These are phyloP conservation scores for Crassisporium funariophilum DNA, from an alignment of 768 basidiomycete genomes.

Conservation along the genomic window DNA sequence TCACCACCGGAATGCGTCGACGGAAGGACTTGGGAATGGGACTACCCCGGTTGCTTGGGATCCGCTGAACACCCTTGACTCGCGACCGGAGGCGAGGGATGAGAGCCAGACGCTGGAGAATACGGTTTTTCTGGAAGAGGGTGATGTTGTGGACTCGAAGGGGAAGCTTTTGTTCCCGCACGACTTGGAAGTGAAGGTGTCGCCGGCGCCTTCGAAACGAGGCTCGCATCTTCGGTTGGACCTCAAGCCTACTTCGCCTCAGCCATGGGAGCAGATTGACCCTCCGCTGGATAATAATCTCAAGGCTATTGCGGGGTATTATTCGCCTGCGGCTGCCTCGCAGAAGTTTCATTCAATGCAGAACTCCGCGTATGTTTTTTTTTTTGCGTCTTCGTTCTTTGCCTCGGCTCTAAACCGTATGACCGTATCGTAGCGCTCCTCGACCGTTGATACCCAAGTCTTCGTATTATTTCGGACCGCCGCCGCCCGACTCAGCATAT, in stretches of 20 bases:
- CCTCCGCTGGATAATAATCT: slow-evolving; percentile 47
- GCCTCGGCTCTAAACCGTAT: no score
- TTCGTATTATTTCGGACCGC: slow-evolving; percentile 84
- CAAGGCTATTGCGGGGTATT: slow-evolving; percentile 38
- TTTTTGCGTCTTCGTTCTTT: slow-evolving; percentile 5
- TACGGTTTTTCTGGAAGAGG: background rate
- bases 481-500: slow-evolving; percentile 74
- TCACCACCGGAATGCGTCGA: background rate
- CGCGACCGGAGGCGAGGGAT: slow-evolving; percentile 2
- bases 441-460: slow-evolving; percentile 72
- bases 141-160: slow-evolving; percentile 16
- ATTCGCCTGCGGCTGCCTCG: slow-evolving; percentile 41
- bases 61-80: slow-evolving; percentile 13
- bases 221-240: slow-evolving; percentile 52
- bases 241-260: slow-evolving; percentile 54
- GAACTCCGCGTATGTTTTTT: slow-evolving; percentile 42
- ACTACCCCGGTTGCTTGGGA: slow-evolving; percentile 10
- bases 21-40: background rate
- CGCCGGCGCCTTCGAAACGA: slow-evolving; percentile 30
- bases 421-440: slow-evolving; percentile 30
- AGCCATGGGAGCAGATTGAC: slow-evolving; percentile 65
- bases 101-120: slow-evolving; percentile 3
- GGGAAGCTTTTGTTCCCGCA: slow-evolving; percentile 20
- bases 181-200: slow-evolving; percentile 25
- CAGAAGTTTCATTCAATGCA: slow-evolving; percentile 47